Base-by-base conservation (phyloP, 495 filamentous ascomycete species). In the Penicillium tannophilum region DNA sequence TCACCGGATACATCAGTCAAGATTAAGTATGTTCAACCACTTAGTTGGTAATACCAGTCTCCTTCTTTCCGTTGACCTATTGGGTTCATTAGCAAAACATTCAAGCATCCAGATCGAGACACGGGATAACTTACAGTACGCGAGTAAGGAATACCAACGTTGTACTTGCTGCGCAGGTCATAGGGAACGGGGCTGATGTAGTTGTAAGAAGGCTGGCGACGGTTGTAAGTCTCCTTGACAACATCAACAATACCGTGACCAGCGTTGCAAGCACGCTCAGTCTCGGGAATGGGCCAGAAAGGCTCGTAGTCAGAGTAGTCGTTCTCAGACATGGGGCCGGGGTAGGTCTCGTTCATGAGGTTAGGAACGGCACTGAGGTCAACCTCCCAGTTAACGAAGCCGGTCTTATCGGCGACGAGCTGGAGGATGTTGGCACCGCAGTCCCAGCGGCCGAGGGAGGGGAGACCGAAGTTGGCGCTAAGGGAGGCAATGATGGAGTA, bases 381-480 rank as follows among this genome's bases (percentile, higher is more conserved):
- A 49, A 79, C 71, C 1, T 72, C 59, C 39, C 69, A 74, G 63
- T 81, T 88, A 20, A 62, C 57, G 64, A 86, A 87, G 28, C 79
- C 79, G 6, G 78, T 78, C 56, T 73, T 72, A 36, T 82, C 76
- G 11, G 84, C 81, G 17, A 86, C 82, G 16, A 84, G 66, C 44
- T 79, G 59, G 58, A 88, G 83, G 14, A 89, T 75, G 52, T 90
- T 90, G 26, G 87, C 86, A 61, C 86, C 86, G 39, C 86, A 84
- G 64, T 90, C 86, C 73, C 85, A 89, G 61, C 87, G 77, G 16
- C 87, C 87, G 6, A 90, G 78, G 24, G 82, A 86, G 16, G 84
- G 82, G 41, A 89, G 73, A 6, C 69, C 82, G 84, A 84, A 88
- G 75, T 90, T 90, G 10, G 82, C 82, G n/a, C 76, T 68, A n/a